These are phyloP conservation scores for Davidsoniella australis DNA, from an alignment of 2,329 filamentous ascomycete species.

Conservation along the genomic window DNA sequence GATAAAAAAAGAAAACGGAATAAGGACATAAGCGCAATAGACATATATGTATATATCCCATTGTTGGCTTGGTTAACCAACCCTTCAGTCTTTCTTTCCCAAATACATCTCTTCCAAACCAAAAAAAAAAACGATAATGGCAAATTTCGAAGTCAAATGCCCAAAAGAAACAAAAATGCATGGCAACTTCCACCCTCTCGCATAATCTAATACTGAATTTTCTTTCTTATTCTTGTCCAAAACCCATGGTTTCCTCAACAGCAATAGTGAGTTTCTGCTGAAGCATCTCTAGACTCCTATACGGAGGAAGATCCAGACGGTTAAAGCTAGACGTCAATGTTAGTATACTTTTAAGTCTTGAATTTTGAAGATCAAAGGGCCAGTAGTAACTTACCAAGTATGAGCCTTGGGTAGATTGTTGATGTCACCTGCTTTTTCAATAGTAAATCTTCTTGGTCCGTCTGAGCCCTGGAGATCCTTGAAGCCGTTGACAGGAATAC, in stretches of 20 bases:
- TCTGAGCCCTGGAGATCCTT: slow-evolving; percentile 97
- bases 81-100: no score
- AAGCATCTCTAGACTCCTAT: slow-evolving; percentile 73
- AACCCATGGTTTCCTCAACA: slow-evolving; percentile 96
- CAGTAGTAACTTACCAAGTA: slow-evolving; percentile 60
- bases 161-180: no score
- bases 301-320: slow-evolving; percentile 82
- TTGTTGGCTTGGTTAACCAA: no score
- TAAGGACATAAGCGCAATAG: neutral
- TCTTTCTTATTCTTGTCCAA: slow-evolving; percentile 70
- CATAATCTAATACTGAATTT: no score
- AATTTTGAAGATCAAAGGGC: neutral
- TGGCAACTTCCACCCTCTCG: no score
- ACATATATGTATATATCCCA: neutral
- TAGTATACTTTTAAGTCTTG: slow-evolving; percentile 8
- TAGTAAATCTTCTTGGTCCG: slow-evolving; percentile 86
- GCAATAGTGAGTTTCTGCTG: slow-evolving; percentile 87
- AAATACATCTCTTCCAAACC: neutral
- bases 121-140: slow-evolving; percentile 3
- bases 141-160: neutral
- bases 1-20: neutral
- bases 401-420: slow-evolving; percentile 89
- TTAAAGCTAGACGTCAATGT: slow-evolving; percentile 55
- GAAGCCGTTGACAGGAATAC: slow-evolving; percentile 98
- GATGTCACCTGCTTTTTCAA: slow-evolving; percentile 90